These are phyloP conservation scores for Helotiales sp. DNA, from an alignment of 2,329 filamentous ascomycete species.

Conservation along the genomic window DNA sequence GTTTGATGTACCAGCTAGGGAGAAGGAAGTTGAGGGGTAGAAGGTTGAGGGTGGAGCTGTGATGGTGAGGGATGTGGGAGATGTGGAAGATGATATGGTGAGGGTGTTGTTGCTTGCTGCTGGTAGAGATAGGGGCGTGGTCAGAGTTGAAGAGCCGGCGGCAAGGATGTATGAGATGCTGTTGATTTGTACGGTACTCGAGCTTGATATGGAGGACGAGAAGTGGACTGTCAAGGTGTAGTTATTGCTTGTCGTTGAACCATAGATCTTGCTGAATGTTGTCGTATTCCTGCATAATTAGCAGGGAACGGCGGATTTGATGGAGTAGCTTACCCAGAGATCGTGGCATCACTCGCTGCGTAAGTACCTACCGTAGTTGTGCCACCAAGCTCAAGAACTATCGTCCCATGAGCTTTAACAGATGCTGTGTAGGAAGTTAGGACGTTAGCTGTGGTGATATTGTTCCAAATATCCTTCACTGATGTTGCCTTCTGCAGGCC, in stretches of 20 bases:
- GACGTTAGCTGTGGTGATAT: constrained; percentile 11
- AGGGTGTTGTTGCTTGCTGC: constrained; percentile 25
- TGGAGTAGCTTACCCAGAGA: constrained; percentile 14
- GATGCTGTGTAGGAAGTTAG: constrained; percentile 24
- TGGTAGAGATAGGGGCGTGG: constrained; percentile 14
- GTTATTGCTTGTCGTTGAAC: constrained; percentile 20
- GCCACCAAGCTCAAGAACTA: constrained; percentile 24
- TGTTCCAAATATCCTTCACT: constrained; percentile 29
- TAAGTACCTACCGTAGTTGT: constrained; percentile 20
- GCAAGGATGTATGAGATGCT: constrained; percentile 12
- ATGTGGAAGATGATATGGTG: constrained; percentile 11
- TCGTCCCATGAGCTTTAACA: constrained; percentile 27
- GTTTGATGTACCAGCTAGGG: constrained; percentile 45
- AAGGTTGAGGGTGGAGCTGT: constrained; percentile 36
- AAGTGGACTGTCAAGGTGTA: constrained; percentile 23
- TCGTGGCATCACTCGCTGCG: constrained; percentile 10
- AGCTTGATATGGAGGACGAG: background rate
- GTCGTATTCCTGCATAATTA: constrained; percentile 15
- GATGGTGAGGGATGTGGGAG: constrained; percentile 13
- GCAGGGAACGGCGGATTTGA: background rate
- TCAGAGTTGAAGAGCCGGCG: constrained; percentile 7
- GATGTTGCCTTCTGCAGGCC: constrained; percentile 24
- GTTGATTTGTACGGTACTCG: constrained; percentile 19
- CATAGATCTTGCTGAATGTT: constrained; percentile 25
- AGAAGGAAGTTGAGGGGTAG: constrained; percentile 52